Evolutionary conservation across 768 basidiomycete species (phyloP), one percentile per base, ranked within the genome.

Genomic region (Exidia glandulosa): DNA sequence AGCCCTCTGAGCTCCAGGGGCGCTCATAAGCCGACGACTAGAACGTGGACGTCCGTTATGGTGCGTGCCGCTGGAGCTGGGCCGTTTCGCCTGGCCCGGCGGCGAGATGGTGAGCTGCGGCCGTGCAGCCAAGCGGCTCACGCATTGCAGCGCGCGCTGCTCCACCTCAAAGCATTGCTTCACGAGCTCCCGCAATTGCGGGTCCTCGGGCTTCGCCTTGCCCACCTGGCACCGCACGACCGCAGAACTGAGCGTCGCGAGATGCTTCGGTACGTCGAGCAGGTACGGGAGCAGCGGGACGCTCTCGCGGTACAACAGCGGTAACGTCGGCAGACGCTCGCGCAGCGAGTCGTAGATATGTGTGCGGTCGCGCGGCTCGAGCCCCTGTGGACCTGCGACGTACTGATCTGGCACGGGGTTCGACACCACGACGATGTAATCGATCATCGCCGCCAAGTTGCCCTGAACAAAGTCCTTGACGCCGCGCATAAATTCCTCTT

Each of bases 401-500:
- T 50, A 41, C 30, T 59, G 60, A 12, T 63, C 55, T 3, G 63
- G 59, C 1, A 54, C 29, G 0, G 63, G 60, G 19, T 59, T 63
- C 47, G 70, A 70, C 32, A 72, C 60, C 59, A 65, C 61, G 29
- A 61, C 60, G 41, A 74, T 67, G 65, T 93, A 94, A 62, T 93
- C 88, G 58, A 86, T 74, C 87, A 94, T 94, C 23, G 79, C 80
- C 2, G 79, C 75, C 30, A 79, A 64, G 65, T 81, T 87, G 36
- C 82, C 80, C 45, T 77, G 75, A 9, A 92, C 73, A 69, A 92
- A 93, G 61, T 81, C 79, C 71, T 86, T 85, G 61, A 92, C 77
- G 3, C 86, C 83, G 33, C 81, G 77, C 88, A 90, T 90, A 66
- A 84, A 87, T n/a, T 85, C 80, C 71, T 93, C 90, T 70, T 86